phyloP scores from a whole-genome alignment of 2,329 filamentous ascomycete genomes.

The Fusarium sp. region DNA sequence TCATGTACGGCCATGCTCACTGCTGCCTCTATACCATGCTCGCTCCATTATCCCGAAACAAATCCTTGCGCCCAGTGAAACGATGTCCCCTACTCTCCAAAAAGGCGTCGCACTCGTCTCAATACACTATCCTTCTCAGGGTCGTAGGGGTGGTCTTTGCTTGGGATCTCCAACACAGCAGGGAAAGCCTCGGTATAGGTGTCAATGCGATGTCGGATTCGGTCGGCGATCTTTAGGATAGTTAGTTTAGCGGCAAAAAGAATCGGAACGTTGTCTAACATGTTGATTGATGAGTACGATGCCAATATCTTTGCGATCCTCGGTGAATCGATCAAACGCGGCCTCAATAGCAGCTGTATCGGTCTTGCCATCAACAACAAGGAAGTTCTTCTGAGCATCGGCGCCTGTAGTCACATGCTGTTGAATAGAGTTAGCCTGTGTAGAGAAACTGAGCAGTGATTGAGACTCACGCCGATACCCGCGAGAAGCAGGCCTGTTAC shows the following conservation, averaged over 20 bases:
- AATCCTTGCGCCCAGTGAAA: neutral
- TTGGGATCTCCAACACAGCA: conserved; percentile 95
- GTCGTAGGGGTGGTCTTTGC: conserved; percentile 98
- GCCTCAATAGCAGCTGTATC: conserved; percentile 88
- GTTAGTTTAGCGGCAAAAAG: conserved; percentile 29
- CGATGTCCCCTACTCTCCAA: conserved; percentile 67
- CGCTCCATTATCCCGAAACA: conserved; percentile 8
- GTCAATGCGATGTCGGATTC: conserved; percentile 90
- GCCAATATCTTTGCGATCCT: conserved; percentile 93
- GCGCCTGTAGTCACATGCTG: conserved; percentile 92
- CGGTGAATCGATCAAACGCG: conserved; percentile 89
- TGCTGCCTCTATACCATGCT: neutral
- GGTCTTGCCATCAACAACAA: conserved; percentile 95
- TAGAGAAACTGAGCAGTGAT: neutral
- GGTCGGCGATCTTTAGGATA: conserved; percentile 80
- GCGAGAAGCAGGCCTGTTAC: conserved; percentile 95
- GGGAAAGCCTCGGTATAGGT: conserved; percentile 94
- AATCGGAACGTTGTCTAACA: conserved; percentile 61
- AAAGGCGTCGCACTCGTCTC: conserved; percentile 78
- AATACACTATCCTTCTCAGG: conserved; percentile 98
- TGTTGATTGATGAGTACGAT: conserved; percentile 98
- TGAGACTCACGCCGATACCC: conserved; percentile 81
- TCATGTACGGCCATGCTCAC: neutral
- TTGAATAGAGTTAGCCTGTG: neutral
- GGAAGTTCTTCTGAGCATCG: conserved; percentile 95